Percentiles rank a stretch among this genome's conserved stretches.
These are phyloP conservation scores for Euphrasia confusa DNA, from an alignment of 257 asterid species.

Conservation along the genomic window DNA sequence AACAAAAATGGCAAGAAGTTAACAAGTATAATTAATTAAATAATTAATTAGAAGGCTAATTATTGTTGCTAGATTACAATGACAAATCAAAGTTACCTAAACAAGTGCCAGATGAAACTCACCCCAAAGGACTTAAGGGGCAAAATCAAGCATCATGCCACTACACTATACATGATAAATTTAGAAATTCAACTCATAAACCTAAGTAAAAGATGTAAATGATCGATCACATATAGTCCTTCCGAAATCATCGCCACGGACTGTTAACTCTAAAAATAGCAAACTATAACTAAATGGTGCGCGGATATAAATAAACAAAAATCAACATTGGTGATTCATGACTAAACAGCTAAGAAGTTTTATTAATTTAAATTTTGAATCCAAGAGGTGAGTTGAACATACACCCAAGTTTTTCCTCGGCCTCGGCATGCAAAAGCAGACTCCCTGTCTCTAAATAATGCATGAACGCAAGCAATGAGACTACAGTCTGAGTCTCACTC, in stretches of 20 bases:
- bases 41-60: slow-evolving; percentile 3
- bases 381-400: slow-evolving; percentile 31
- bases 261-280: neutral
- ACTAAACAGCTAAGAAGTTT: neutral
- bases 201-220: neutral
- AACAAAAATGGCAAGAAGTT: neutral
- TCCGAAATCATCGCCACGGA: neutral
- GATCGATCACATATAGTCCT: neutral
- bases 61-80: slow-evolving; percentile 4
- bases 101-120: neutral
- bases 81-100: neutral
- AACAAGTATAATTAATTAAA: no score
- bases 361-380: neutral
- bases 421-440: slow-evolving; percentile 78
- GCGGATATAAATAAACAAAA: neutral
- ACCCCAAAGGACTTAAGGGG: neutral
- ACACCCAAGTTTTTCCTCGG: slow-evolving; percentile 89
- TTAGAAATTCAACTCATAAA: slow-evolving; percentile 2
- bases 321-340: neutral
- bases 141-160: slow-evolving; percentile 13
- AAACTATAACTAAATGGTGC: neutral
- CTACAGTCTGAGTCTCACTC: slow-evolving; percentile 79
- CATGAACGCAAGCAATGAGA: slow-evolving; percentile 79
- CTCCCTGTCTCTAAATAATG: slow-evolving; percentile 82
- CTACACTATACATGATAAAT: neutral